A percentile compares a stretch with the other conserved stretches of the same genome.
Conservation (phyloP, 129 eudicot genomes). For the Silybum marianum region DNA sequence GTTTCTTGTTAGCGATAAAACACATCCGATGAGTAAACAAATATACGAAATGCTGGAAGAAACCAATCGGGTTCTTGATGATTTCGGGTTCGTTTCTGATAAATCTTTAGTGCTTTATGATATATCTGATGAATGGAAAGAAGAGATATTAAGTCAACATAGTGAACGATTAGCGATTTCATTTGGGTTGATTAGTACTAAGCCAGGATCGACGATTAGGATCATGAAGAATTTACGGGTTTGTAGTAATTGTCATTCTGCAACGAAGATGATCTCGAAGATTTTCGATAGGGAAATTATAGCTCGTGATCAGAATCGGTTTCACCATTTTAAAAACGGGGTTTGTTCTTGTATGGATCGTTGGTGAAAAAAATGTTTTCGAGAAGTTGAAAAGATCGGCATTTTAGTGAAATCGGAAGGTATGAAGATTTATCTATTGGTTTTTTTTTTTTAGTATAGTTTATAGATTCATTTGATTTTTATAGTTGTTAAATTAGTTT, state of each 20-base stretch:
- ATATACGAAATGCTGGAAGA: constrained; percentile 35
- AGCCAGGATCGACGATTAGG: constrained; percentile 30
- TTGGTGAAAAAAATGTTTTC: constrained; percentile 18
- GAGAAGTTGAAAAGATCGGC: not conserved
- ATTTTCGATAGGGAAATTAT: constrained; percentile 24
- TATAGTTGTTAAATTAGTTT: not conserved
- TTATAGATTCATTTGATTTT: constrained; percentile 7
- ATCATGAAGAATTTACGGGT: constrained; percentile 35
- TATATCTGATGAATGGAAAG: constrained; percentile 25
- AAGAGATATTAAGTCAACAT: constrained; percentile 21
- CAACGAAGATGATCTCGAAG: constrained; percentile 32
- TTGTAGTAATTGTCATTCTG: constrained; percentile 32
- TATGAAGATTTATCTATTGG: constrained; percentile 1
- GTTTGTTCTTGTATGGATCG: constrained; percentile 34
- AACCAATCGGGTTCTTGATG: constrained; percentile 23
- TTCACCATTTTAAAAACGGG: constrained; percentile 32
- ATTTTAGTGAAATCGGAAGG: not conserved
- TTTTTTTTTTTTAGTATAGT: not conserved
- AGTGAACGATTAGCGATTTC: constrained; percentile 35
- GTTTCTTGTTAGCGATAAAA: constrained; percentile 33
- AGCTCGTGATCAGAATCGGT: constrained; percentile 34
- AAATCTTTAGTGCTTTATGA: constrained; percentile 36
- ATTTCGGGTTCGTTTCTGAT: constrained; percentile 10
- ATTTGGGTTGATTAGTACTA: constrained; percentile 32
- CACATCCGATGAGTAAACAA: constrained; percentile 32